Conservation (phyloP, 2,329 filamentous ascomycete species). For the Sclerotinia sclerotiorum region DNA sequence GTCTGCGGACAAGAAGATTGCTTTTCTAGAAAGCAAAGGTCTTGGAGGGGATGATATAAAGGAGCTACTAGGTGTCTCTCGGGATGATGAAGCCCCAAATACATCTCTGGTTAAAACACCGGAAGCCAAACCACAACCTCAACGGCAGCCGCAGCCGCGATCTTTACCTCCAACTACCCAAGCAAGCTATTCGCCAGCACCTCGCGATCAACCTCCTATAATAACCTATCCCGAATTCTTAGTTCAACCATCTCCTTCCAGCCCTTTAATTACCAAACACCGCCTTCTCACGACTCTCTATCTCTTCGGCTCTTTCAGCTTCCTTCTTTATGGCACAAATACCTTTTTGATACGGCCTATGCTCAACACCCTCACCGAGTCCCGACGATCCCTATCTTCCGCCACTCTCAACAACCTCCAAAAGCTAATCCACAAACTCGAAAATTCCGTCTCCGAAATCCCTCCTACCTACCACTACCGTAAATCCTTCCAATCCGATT, state of each 20-base stretch:
- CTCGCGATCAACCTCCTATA: conserved; percentile 51
- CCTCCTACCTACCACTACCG: conserved; percentile 44
- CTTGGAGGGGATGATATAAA: conserved; percentile 67
- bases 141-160: not conserved
- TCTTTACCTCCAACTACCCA: not conserved
- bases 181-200: conserved; percentile 46
- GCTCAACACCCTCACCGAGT: conserved; percentile 50
- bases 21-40: conserved; percentile 77
- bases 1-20: conserved; percentile 68
- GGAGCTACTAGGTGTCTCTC: conserved; percentile 53
- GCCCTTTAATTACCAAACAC: conserved; percentile 60
- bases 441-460: conserved; percentile 61
- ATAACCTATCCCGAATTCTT: conserved; percentile 72
- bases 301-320: conserved; percentile 56
- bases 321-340: conserved; percentile 68
- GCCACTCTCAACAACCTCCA: conserved; percentile 51
- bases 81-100: conserved; percentile 35
- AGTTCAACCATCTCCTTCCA: conserved; percentile 52
- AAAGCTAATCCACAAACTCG: conserved; percentile 51
- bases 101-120: conserved; percentile 8
- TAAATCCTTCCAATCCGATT: conserved; percentile 37
- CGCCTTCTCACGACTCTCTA: conserved; percentile 61
- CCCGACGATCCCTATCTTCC: conserved; percentile 53
- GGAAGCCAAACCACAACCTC: not conserved
- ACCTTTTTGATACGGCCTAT: conserved; percentile 66